Evolutionary conservation across 176 grass and related monocot species (phyloP).

Genomic region (Oropetium thomaeum): DNA sequence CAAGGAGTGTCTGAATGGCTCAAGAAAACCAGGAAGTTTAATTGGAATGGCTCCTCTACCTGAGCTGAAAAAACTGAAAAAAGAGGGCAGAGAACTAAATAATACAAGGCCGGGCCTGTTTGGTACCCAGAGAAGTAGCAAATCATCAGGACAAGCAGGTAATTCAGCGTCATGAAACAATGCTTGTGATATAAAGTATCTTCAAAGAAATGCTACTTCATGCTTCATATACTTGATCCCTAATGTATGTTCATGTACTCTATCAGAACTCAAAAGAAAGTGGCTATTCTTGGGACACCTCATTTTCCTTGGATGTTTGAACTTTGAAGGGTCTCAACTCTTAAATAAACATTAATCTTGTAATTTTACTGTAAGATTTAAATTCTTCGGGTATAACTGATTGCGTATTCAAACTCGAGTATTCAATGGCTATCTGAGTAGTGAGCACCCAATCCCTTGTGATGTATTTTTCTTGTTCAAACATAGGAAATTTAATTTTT

Average conservation of each 20-base stretch:
- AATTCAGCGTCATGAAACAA: conserved; percentile 24
- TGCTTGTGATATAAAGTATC: conserved; percentile 1
- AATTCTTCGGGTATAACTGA: background rate
- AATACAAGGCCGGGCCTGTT: conserved; percentile 9
- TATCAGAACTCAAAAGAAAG: conserved; percentile 4
- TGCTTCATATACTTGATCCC: background rate
- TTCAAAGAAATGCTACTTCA: background rate
- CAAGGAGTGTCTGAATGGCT: conserved; percentile 29
- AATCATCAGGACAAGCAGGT: conserved; percentile 53
- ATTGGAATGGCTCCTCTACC: conserved; percentile 45
- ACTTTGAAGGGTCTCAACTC: background rate
- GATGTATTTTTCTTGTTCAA: background rate
- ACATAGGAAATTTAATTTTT: background rate
- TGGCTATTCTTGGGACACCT: background rate
- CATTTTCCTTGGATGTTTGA: background rate
- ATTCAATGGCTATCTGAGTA: background rate
- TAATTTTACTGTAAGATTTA: background rate
- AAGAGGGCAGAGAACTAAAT: conserved; percentile 26
- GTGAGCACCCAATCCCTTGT: background rate
- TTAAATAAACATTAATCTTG: conserved; percentile 14
- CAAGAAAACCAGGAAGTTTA: conserved; percentile 32
- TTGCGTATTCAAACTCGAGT: background rate
- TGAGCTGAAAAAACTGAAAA: conserved; percentile 58
- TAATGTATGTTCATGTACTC: background rate
- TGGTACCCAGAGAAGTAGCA: conserved; percentile 30